Evolutionary conservation across 257 asterid genomes (phyloP), one percentile per base, ranked within the genome.

Genomic region (Nicotiana paniculata): DNA sequence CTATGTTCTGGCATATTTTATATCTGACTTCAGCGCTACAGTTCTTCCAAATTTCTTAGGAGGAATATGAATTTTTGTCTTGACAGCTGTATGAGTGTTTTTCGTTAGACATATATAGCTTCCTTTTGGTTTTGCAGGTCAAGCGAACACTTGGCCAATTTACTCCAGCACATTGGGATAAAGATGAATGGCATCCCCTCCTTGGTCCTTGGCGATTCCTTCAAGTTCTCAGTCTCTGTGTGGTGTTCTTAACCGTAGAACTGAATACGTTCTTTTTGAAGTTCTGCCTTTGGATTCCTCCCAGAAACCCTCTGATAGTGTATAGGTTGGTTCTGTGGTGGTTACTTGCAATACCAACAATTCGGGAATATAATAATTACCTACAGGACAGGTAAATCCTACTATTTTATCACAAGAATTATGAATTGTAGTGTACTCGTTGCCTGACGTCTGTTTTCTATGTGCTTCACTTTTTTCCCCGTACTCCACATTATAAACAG

Each of bases 101-200:
- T 26, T 26, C 51, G 63, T 26, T 26, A 1, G 62, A 26, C 9
- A 48, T 26, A 6, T 51, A 9, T 9, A 46, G 33, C 37, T 46
- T 65, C 16, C 39, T 48, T 43, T 61, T 70, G 63, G 63, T 66
- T 68, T 86, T 85, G n/a, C 87, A 96, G 98, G 97, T 96, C 4
- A 94, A 88, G 87, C 90, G 97, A 88, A 93, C 99, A 55, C 88
- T 96, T 58, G 94, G 97, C 37, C 99, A 96, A 81, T 96, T 93
- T 80, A 96, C 99, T 59, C 99, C 97, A 2, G 98, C 99, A 30
- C 91, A 85, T 63, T 96, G 98, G 99, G 98, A 96, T 89, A 96
- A 94, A 88, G 98, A 96, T 77, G 99, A 96, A 87, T 96, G 99
- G 99, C 99, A 91, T 88, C 99, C 99, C 61, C 88, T 96, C 83